Evolutionary conservation across 345 rosid genomes (phyloP).

Genomic region (Eucalyptus regnans): DNA sequence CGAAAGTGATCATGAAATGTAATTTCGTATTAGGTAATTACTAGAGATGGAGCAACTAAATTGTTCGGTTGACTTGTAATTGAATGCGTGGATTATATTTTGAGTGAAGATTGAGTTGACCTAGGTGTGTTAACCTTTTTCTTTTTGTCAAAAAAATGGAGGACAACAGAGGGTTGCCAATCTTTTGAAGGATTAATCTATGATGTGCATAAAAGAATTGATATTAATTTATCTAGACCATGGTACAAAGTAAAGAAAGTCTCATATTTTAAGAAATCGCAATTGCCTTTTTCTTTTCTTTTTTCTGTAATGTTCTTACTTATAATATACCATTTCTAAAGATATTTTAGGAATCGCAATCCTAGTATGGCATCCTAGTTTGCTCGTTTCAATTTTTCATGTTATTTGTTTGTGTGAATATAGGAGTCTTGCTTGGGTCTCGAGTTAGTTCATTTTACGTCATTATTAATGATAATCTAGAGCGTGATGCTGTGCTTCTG

Average conservation of each 20-base stretch:
- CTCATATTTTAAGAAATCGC: not conserved
- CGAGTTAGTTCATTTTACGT: not conserved
- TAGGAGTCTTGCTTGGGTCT: not conserved
- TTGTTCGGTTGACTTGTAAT: not conserved
- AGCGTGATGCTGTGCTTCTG: not conserved
- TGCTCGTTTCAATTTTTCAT: not conserved
- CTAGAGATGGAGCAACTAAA: not conserved
- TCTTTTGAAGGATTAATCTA: too few species aligned
- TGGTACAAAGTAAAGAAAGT: not conserved
- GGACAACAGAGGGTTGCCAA: not conserved
- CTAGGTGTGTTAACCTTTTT: not conserved
- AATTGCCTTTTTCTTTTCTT: too few species aligned
- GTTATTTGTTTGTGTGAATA: not conserved
- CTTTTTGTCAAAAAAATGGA: not conserved
- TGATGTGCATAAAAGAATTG: not conserved
- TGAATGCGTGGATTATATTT: not conserved
- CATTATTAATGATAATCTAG: not conserved
- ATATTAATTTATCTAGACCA: not conserved
- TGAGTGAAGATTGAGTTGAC: not conserved
- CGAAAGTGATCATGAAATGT: not conserved
- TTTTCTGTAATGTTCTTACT: not conserved
- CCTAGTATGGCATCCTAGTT: not conserved
- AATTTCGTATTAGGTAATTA: not conserved
- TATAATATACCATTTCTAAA: not conserved
- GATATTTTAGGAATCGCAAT: not conserved